Evolutionary conservation across 2,329 filamentous ascomycete genomes (phyloP).

Genomic region (Cladosporium halotolerans): DNA sequence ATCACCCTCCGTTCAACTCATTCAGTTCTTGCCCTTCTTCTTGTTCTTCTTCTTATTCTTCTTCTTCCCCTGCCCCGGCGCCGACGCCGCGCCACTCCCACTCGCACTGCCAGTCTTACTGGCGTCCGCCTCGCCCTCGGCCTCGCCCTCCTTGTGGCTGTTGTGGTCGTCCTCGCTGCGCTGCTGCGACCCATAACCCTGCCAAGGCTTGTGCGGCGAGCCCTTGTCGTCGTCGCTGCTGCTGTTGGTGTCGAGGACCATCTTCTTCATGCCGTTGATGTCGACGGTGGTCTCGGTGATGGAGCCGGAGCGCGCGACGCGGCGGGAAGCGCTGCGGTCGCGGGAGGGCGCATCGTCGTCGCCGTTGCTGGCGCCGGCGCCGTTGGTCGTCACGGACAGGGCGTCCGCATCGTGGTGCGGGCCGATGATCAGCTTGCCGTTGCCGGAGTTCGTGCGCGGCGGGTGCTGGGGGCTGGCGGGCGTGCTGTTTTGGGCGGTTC

Average conservation of each 20-base stretch:
- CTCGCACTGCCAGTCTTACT: slow-evolving; percentile 5
- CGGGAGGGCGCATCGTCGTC: slow-evolving; percentile 24
- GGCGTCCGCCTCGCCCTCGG: not conserved
- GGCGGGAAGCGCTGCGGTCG: slow-evolving; percentile 36
- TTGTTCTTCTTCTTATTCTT: slow-evolving; percentile 19
- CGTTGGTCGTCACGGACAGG: not conserved
- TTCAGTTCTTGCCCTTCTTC: slow-evolving; percentile 19
- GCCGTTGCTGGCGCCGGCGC: slow-evolving; percentile 7
- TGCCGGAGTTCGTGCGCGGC: slow-evolving; percentile 4
- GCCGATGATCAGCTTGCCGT: slow-evolving; percentile 23
- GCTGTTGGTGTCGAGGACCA: slow-evolving; percentile 64
- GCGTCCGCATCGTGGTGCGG: slow-evolving; percentile 21
- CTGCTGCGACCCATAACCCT: not conserved
- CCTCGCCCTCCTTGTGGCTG: not conserved
- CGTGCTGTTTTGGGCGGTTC: not conserved
- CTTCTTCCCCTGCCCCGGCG: not conserved
- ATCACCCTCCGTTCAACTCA: too few relatives aligned
- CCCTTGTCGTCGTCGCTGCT: slow-evolving; percentile 35
- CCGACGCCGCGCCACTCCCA: not conserved
- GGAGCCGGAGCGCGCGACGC: slow-evolving; percentile 60
- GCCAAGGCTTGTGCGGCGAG: not conserved
- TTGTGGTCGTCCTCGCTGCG: slow-evolving; percentile 11
- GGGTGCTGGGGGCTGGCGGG: not conserved
- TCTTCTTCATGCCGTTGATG: slow-evolving; percentile 66
- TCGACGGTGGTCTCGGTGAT: slow-evolving; percentile 76